phyloP scores from a whole-genome alignment of 2,329 filamentous ascomycete genomes.

The Paraphoma sp. region DNA sequence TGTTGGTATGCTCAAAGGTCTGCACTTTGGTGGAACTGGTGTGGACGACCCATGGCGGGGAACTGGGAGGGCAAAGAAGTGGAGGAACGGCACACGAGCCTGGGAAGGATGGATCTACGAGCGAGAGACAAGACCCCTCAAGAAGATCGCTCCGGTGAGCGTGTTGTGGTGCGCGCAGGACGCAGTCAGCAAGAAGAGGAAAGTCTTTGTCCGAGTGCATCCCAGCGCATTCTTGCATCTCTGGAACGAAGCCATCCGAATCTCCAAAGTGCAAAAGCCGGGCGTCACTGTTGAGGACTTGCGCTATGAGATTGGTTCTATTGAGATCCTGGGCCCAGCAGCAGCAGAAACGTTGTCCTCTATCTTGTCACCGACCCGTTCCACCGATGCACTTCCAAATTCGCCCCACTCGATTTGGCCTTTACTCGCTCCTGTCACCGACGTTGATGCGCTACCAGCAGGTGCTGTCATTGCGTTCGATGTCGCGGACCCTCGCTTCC shows the following conservation, averaged over 20 bases:
- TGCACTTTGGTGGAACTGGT: conserved; percentile 63
- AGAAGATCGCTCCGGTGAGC: conserved; percentile 72
- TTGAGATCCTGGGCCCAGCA: conserved; percentile 73
- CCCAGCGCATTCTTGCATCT: conserved; percentile 78
- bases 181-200: conserved; percentile 49
- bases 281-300: conserved; percentile 71
- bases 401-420: conserved; percentile 46
- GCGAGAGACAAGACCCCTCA: conserved; percentile 57
- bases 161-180: conserved; percentile 71
- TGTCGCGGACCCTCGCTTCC: conserved; percentile 79
- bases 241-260: conserved; percentile 67
- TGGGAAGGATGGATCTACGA: conserved; percentile 67
- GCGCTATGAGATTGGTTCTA: conserved; percentile 75
- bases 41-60: conserved; percentile 62
- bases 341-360: conserved; percentile 79
- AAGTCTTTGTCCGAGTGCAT: conserved; percentile 76
- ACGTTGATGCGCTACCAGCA: conserved; percentile 69
- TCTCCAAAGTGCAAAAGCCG: conserved; percentile 67
- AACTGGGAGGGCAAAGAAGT: conserved; percentile 67
- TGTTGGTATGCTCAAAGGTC: conserved; percentile 67
- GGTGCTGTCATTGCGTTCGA: conserved; percentile 76
- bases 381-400: conserved; percentile 19
- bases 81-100: conserved; percentile 68
- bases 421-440: conserved; percentile 35
- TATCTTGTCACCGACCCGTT: conserved; percentile 62